Evolutionary conservation across 2,329 filamentous ascomycete genomes (phyloP), one percentile per base, ranked within the genome.

Genomic region (Neonectria hederae): DNA sequence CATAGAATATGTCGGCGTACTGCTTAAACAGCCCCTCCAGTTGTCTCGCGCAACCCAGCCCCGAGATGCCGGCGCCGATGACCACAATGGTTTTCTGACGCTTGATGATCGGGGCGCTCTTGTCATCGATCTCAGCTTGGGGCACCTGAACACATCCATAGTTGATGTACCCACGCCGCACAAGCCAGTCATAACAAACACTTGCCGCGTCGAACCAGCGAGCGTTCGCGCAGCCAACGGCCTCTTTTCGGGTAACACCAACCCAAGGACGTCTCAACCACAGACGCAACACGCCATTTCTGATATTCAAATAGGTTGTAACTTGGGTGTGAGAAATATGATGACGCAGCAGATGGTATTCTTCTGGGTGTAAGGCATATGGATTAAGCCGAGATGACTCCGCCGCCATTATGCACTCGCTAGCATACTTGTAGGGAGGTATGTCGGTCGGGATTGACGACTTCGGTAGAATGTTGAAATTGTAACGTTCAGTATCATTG

Each of bases 281-380:
- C 43, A 98, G 81, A 59, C 96, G 87, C 57, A 99, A 82, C 63
- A 99, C 97, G 17, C 93, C 92, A 77, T 99, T 99, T 71, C 96
- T 88, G 66, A 99, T 96, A 77, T 98, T 98, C 58, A 99, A 83
- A 79, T 99, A 99, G 13, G 93, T 92, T 3, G 95, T 97, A 69
- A 97, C 93, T 79, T 99, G 96, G 32, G 90, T 86, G 73, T 93
- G 90, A 75, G 91, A 97, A 71, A 99, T 89, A 72, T 97, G 90
- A 66, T 92, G 86, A 66, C 92, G 88, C 43, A 99, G 82, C 64
- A 97, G 84, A 63, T 86, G 83, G 76, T 97, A 94, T 78, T 99
- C 96, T 66, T 92, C 90, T 26, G 87, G 86, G 78, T 98, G 94
- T 42, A 99, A 82, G 11, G 92, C 90, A 78, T 96, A 98, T 1